Conservation (phyloP, 2,329 filamentous ascomycete species). For the Cladophialophora chaetospira region DNA sequence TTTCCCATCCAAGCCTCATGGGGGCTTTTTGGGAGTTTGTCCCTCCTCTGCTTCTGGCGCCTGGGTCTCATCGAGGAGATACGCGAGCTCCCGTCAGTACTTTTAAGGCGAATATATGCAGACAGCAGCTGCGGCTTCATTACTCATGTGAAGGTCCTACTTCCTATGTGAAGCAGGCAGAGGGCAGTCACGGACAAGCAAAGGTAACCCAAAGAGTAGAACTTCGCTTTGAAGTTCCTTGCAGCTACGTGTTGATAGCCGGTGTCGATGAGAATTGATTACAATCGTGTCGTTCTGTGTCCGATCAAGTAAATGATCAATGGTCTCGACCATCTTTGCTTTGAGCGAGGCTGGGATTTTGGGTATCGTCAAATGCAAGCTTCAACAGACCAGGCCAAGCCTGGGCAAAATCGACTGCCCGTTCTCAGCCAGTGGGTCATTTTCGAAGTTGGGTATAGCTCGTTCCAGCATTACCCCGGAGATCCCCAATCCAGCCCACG, state of each 20-base stretch:
- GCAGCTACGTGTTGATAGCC: neutral
- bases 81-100: too few species aligned
- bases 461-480: slow-evolving; percentile 23
- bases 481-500: slow-evolving; percentile 2
- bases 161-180: too few species aligned
- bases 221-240: neutral
- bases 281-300: neutral
- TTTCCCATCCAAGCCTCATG: neutral
- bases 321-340: neutral
- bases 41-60: too few species aligned
- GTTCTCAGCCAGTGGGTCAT: slow-evolving; percentile 20
- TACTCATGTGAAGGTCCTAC: too few species aligned
- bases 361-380: neutral
- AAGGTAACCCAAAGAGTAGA: too few species aligned
- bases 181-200: too few species aligned
- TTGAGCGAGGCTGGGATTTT: slow-evolving; percentile 9
- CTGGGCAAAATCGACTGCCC: neutral
- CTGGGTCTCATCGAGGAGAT: too few species aligned
- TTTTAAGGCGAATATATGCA: too few species aligned
- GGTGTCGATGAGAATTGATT: neutral
- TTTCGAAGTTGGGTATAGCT: slow-evolving; percentile 22
- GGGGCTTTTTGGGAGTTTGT: too few species aligned
- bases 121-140: too few species aligned
- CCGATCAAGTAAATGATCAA: slow-evolving; percentile 8
- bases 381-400: neutral